Base-by-base conservation (phyloP, 2,329 filamentous ascomycete genomes). In the Trichoderma sp. region DNA sequence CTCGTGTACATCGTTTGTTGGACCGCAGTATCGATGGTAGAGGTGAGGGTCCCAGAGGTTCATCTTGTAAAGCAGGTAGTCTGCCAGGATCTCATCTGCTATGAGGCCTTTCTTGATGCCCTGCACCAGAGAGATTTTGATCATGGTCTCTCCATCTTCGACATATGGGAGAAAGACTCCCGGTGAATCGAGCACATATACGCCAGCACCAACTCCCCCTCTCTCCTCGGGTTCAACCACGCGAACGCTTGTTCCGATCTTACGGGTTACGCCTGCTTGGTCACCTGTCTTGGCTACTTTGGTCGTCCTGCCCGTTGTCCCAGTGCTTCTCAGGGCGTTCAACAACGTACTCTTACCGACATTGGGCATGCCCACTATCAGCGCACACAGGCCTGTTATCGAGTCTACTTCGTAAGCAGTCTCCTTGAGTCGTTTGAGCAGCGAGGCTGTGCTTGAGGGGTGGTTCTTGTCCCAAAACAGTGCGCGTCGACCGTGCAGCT, bases 301-400 rank as follows among this genome's bases (percentile, higher is more conserved):
- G 32, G 77, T 71, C 17, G 76, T 75, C 37, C 73, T 73, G 22
- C 84, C 84, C 58, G 76, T 75, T 1, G 76, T 85, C 48, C 93
- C 92, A 19, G 85, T 82, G 48, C 84, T 86, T 22, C 95, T 90
- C 58, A 98, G 85, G 17, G 89, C 87, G 78, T 99, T 99, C 50
- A 99, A 87, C n/a, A 99, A 84, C 1, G 94, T 93, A 56, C 92
- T 97, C 80, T 99, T 99, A 39, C 95, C 95, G 0, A 97, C 92
- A 76, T 99, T 99, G 39, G 95, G 95, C 94, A 99, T 97, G 66
- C 95, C 95, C 15, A 98, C 94, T 1, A 98, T 87, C 78, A 99
- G 86, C 67, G 93, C 87, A 58, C 93, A 88, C 72, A 93, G 86
- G n/a, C 93, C 94, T 8, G 92, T 89, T n/a, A 98, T 80, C 25